Base-by-base conservation (phyloP, 257 asterid species). In the Scutellaria baicalensis region DNA sequence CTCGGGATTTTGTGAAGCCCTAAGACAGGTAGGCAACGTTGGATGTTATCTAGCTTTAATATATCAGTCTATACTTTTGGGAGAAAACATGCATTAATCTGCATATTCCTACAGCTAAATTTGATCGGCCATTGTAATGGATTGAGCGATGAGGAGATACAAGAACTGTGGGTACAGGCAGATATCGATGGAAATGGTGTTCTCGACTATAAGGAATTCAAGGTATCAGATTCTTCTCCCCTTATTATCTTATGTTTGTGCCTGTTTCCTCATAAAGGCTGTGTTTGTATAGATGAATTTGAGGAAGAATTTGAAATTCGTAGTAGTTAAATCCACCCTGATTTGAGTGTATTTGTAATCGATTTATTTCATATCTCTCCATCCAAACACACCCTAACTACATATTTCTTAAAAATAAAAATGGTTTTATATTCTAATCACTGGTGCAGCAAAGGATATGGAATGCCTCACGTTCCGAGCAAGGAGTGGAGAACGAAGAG, bases 101-200 rank as follows among this genome's bases (percentile, higher is more conserved):
- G 55, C 61, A 9, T n/a, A 21, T 80, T 58, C 39, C 5, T 64
- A 17, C 97, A 93, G 99, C 96, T 93, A 59, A 91, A 83, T 73
- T 78, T 94, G 84, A 91, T 88, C 16, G 97, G 99, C 74, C 90
- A 92, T 71, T 72, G 92, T 67, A 81, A 88, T 65, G 99, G 99
- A 72, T 76, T 94, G 81, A 88, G 95, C 23, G 80, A 64, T 43
- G 92, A 91, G 35, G 99, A 94, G 85, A 78, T 88, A 47, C 81
- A 76, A 27, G 97, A 89, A 66, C 80, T 94, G 75, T 94, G 97
- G 99, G 86, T 74, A 75, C 95, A 84, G 82, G 88, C 96, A 8
- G 99, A 91, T 59, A 82, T 85, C 4, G 95, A 94, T 77, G 89
- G 91, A 71, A 86, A 88, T 70, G 97, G 95, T 36, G 89, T 85